Base-by-base conservation (phyloP, 2,329 filamentous ascomycete genomes). In the Arthrobotrys pseudoclavata region DNA sequence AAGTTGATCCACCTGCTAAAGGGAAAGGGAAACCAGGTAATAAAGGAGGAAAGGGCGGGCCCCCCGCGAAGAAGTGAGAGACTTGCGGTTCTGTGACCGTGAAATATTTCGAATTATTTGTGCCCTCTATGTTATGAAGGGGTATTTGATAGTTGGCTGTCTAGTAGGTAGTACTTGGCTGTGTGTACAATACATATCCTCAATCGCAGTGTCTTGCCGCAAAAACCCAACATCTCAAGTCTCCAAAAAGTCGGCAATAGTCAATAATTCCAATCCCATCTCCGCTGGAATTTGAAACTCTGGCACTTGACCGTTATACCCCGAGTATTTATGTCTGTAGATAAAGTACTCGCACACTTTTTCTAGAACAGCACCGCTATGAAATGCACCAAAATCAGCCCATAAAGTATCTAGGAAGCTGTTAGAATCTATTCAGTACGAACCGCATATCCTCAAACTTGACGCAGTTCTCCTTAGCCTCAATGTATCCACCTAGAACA, bases 301-400 rank as follows among this genome's bases (percentile, higher is more conserved):
- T 0, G 89, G 86, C 9, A 91, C 89, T 72, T 90, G 72, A 18
- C 79, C 88, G 55, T 85, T 86, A 71, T 86, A 85, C 53, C 89
- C 85, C 79, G 87, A 87, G 81, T 90, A 85, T 83, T 90, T 90
- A 80, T 91, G 87, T 79, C 90, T 88, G 84, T 91, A 91, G 83
- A 90, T 90, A 52, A 91, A 86, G 81, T 91, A 91, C 82, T 91
- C 89, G 86, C 89, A 91, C 66, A 91, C 88, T 82, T 91, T 91
- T 81, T 91, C 89, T 1, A 91, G 85, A 10, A 91, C 86, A 26
- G 90, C 83, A 29, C 87, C 89, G 80, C 88, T 91, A 48, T 42
- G 69, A 10, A 40, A 42, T 6, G 1, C 7, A 29, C 7, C 13
- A 6, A 42, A 60, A 12, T 55, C 10, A 55, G 48, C 26, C 20